These are phyloP conservation scores for Stromatinia cepivora DNA, from an alignment of 2,329 filamentous ascomycete species.

Conservation along the genomic window DNA sequence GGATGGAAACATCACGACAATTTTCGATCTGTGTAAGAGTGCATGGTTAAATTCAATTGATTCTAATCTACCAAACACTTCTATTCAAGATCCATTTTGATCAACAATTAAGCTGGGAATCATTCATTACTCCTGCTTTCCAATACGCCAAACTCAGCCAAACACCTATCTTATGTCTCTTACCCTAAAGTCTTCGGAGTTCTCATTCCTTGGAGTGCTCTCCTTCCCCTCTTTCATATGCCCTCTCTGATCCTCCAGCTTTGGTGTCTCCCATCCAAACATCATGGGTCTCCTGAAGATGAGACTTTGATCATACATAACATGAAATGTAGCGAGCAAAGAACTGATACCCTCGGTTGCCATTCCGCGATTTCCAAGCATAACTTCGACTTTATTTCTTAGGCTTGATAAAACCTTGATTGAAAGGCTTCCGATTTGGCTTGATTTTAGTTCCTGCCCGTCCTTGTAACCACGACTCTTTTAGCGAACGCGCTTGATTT, in stretches of 20 bases:
- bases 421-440: constrained; percentile 32
- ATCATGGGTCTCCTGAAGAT: neutral
- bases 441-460: constrained; percentile 28
- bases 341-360: neutral
- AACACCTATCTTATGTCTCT: neutral
- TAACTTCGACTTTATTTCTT: constrained; percentile 27
- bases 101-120: constrained; percentile 5
- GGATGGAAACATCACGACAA: neutral
- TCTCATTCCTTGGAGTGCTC: neutral
- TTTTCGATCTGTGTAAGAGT: neutral
- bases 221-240: neutral
- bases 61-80: neutral
- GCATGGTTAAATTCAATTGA: neutral
- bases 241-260: neutral
- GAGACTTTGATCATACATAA: neutral
- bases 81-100: neutral
- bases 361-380: neutral
- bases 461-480: constrained; percentile 39
- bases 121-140: neutral
- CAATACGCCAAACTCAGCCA: constrained; percentile 1
- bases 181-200: neutral
- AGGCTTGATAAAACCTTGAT: constrained; percentile 32
- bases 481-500: constrained; percentile 31
- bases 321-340: neutral
- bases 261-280: neutral